phyloP scores from a whole-genome alignment of 371 early-diverging fungal species.

The Globomyces sp. region DNA sequence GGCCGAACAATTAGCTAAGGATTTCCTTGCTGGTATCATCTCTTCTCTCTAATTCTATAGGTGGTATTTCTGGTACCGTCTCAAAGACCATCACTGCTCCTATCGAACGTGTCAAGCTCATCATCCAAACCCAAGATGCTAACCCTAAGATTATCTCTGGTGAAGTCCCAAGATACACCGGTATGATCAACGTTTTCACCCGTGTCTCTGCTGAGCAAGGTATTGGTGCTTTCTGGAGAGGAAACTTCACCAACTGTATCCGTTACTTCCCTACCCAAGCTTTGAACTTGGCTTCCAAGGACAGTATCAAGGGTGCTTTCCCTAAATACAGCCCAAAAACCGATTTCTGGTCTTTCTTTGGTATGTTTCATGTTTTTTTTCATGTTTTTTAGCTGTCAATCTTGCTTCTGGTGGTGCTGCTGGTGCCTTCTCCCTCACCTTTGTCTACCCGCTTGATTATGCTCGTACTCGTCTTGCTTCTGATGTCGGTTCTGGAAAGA shows the following conservation, averaged over 20 bases:
- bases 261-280: constrained; percentile 89
- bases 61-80: constrained; percentile 17
- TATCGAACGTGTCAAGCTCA: constrained; percentile 82
- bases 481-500: constrained; percentile 31
- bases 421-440: constrained; percentile 64
- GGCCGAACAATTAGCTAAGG: constrained; percentile 10
- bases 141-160: constrained; percentile 38
- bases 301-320: constrained; percentile 78
- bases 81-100: constrained; percentile 51
- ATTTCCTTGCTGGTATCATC: constrained; percentile 14
- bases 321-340: constrained; percentile 46
- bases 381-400: background rate
- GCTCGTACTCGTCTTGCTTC: constrained; percentile 74
- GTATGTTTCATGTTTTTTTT: too few species aligned
- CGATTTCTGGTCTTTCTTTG: constrained; percentile 27
- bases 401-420: constrained; percentile 61
- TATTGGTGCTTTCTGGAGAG: constrained; percentile 69
- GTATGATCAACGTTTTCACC: constrained; percentile 72
- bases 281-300: constrained; percentile 81
- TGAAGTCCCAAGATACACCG: constrained; percentile 56
- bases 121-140: constrained; percentile 51
- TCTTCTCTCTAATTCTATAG: background rate
- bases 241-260: constrained; percentile 78
- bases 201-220: constrained; percentile 78
- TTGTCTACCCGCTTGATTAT: constrained; percentile 81